A percentile compares a stretch with the other conserved stretches of the same genome.
Conservation (phyloP, 768 basidiomycete genomes). For the Termitomyces sp. region DNA sequence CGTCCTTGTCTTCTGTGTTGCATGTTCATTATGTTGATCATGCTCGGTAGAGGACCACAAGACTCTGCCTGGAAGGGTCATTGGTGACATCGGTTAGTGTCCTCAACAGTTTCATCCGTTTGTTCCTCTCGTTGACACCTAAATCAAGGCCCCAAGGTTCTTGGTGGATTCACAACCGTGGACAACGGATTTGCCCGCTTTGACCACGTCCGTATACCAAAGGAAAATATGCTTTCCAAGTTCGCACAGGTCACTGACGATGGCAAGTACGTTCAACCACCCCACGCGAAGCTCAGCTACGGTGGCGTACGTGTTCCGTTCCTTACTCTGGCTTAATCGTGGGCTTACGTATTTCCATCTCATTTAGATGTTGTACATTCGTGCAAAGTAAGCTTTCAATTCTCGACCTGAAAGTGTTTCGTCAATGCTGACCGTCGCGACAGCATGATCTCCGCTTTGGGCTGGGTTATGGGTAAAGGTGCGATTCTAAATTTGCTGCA, state of each 20-base stretch:
- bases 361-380: slow-evolving; percentile 65
- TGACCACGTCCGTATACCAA: slow-evolving; percentile 58
- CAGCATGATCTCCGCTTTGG: slow-evolving; percentile 61
- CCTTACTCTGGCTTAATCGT: not conserved
- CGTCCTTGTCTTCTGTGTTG: not conserved
- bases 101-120: not conserved
- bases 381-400: slow-evolving; percentile 42
- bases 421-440: not conserved
- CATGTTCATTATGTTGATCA: not conserved
- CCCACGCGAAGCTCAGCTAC: slow-evolving; percentile 70
- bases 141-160: slow-evolving; percentile 51
- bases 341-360: not conserved
- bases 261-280: slow-evolving; percentile 58
- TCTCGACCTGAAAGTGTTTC: not conserved
- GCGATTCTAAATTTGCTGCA: not conserved
- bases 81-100: slow-evolving; percentile 61
- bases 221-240: slow-evolving; percentile 67
- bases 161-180: slow-evolving; percentile 38
- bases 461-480: slow-evolving; percentile 67
- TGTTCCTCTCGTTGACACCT: not conserved
- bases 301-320: slow-evolving; percentile 49
- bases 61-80: slow-evolving; percentile 50
- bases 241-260: slow-evolving; percentile 66
- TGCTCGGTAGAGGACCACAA: slow-evolving; percentile 47
- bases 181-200: slow-evolving; percentile 73